Conservation (phyloP, 1,284 basidiomycete genomes). For the Thelephora terrestris region DNA sequence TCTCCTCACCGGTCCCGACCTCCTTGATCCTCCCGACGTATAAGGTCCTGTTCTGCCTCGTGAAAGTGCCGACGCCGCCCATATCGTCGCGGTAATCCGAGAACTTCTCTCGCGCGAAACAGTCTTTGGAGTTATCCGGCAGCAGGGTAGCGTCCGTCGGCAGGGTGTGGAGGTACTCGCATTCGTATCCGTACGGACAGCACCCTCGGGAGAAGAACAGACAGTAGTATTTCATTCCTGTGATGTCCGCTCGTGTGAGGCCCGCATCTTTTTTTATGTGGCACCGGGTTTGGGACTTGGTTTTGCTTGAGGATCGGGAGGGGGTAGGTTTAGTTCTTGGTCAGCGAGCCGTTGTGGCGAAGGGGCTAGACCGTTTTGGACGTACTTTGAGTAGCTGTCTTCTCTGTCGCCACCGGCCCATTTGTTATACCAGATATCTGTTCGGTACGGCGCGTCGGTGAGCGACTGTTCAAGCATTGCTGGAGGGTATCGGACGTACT, state of each 20-base stretch:
- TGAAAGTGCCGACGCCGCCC: constrained; percentile 97
- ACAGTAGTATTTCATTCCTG: constrained; percentile 87
- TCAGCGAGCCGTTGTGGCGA: no score
- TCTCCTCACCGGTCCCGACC: constrained; percentile 78
- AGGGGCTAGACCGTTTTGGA: constrained; percentile 13
- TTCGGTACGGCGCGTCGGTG: constrained; percentile 9
- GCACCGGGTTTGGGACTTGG: constrained; percentile 86
- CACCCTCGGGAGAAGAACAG: constrained; percentile 95
- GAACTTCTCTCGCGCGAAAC: constrained; percentile 96
- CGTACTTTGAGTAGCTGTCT: constrained; percentile 85
- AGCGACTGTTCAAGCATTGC: constrained; percentile 7
- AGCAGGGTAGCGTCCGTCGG: constrained; percentile 63
- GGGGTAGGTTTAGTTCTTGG: constrained; percentile 7
- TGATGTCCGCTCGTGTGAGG: constrained; percentile 88
- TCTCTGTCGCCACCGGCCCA: constrained; percentile 95
- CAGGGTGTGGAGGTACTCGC: constrained; percentile 87
- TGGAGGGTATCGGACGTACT: constrained; percentile 42
- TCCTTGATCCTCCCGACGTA: constrained; percentile 95
- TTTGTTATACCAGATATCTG: constrained; percentile 99
- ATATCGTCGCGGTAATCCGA: constrained; percentile 98
- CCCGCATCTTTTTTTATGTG: constrained; percentile 85
- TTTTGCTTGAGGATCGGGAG: constrained; percentile 55
- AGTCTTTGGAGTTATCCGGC: constrained; percentile 90
- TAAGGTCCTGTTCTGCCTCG: constrained; percentile 86
- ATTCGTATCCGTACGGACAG: constrained; percentile 97